Percentiles rank a stretch among this genome's conserved stretches.
Conservation (phyloP, 2,329 filamentous ascomycete genomes). For the Ceratocystis albifundus region DNA sequence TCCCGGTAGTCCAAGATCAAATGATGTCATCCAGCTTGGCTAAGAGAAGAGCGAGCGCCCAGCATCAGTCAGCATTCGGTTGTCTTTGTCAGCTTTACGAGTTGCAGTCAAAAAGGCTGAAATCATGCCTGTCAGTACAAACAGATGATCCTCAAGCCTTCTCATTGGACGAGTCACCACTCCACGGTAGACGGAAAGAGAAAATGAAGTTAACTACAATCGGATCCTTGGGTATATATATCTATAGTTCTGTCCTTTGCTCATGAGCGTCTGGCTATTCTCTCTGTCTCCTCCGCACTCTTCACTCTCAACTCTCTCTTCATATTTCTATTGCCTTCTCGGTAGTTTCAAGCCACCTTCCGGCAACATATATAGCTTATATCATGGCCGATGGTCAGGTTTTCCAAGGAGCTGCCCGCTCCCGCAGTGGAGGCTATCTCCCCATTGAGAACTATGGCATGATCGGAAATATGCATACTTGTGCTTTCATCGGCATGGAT, state of each 20-base stretch:
- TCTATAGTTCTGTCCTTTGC: not conserved
- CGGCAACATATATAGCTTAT: not conserved
- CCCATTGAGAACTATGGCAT: conserved; percentile 68
- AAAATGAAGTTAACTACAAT: not conserved
- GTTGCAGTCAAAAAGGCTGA: not conserved
- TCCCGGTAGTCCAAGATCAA: not conserved
- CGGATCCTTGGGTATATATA: not conserved
- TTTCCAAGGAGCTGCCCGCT: conserved; percentile 9
- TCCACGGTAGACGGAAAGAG: not conserved
- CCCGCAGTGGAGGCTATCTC: conserved; percentile 37
- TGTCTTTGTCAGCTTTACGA: not conserved
- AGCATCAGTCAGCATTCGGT: not conserved
- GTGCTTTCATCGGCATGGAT: conserved; percentile 61
- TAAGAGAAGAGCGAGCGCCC: not conserved
- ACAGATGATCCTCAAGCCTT: not conserved
- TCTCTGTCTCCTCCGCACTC: not conserved
- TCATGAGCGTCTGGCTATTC: not conserved
- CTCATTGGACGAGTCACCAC: not conserved
- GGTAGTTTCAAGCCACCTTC: not conserved
- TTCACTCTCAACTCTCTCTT: not conserved
- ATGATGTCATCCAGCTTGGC: not conserved
- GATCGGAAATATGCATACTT: conserved; percentile 71
- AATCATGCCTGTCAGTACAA: not conserved
- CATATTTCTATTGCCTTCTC: not conserved
- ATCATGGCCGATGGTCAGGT: conserved; percentile 11